phyloP scores from a whole-genome alignment of 2,329 filamentous ascomycete species.

The Zopfia rhizophila region DNA sequence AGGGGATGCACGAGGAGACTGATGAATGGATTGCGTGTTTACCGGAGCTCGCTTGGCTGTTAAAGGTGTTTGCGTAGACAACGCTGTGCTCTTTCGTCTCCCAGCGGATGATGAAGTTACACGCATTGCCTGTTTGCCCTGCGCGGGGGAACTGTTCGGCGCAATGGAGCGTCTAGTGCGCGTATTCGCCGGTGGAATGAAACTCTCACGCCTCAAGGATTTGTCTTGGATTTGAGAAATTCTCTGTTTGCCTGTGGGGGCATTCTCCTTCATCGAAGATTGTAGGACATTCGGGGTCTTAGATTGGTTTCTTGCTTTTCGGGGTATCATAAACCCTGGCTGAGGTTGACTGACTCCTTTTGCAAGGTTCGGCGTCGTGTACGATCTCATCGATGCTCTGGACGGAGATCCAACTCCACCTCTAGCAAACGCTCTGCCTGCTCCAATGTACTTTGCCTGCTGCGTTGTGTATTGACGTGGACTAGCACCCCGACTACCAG shows the following conservation, averaged over 20 bases:
- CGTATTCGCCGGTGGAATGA: slow-evolving; percentile 22
- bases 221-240: slow-evolving; percentile 34
- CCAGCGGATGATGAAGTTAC: slow-evolving; percentile 25
- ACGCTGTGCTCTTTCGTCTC: slow-evolving; percentile 31
- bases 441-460: slow-evolving; percentile 30
- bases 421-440: slow-evolving; percentile 26
- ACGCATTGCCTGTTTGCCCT: slow-evolving; percentile 28
- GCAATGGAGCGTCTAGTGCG: slow-evolving; percentile 30
- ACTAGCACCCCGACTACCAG: slow-evolving; percentile 32
- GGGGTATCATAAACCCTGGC: slow-evolving; percentile 29
- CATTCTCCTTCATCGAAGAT: slow-evolving; percentile 17
- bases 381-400: slow-evolving; percentile 35
- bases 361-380: slow-evolving; percentile 43
- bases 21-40: slow-evolving; percentile 13
- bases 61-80: slow-evolving; percentile 31
- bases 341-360: slow-evolving; percentile 23
- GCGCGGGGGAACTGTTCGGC: slow-evolving; percentile 15
- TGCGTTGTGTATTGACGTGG: slow-evolving; percentile 37
- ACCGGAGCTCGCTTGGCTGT: slow-evolving; percentile 26
- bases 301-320: slow-evolving; percentile 23
- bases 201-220: slow-evolving; percentile 28
- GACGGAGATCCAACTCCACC: slow-evolving; percentile 18
- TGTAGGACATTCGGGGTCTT: slow-evolving; percentile 1
- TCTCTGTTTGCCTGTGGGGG: slow-evolving; percentile 23
- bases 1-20: slow-evolving; percentile 1